Conservation (phyloP, 176 grass and related monocot species). For the Urochloa ruziziensis region DNA sequence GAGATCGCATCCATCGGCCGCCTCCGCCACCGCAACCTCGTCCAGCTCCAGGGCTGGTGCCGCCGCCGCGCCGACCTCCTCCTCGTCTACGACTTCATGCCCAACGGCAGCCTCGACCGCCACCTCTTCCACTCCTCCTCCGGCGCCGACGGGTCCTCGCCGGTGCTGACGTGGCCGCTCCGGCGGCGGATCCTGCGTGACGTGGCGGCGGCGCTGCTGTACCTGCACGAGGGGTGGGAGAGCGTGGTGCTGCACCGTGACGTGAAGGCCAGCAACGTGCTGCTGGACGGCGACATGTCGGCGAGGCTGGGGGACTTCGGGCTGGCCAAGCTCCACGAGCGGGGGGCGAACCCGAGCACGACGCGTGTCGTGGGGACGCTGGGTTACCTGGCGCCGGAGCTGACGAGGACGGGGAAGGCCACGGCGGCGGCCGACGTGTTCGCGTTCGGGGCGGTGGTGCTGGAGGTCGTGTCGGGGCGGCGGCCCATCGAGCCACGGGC, state of each 20-base stretch:
- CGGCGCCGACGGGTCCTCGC: conserved; percentile 22
- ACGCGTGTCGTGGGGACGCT: conserved; percentile 81
- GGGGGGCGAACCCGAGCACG: conserved; percentile 71
- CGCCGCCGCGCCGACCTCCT: conserved; percentile 70
- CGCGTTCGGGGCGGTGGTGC: conserved; percentile 72
- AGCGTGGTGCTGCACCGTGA: conserved; percentile 83
- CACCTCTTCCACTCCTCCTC: too few species aligned
- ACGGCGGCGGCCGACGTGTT: conserved; percentile 67
- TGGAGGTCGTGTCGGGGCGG: conserved; percentile 69
- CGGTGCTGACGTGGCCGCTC: conserved; percentile 48
- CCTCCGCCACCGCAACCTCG: conserved; percentile 81
- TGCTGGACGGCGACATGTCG: conserved; percentile 69
- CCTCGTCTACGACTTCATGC: conserved; percentile 90
- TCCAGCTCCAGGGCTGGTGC: conserved; percentile 90
- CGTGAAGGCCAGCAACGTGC: conserved; percentile 83
- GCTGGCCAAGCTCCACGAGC: conserved; percentile 82
- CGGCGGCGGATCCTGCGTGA: conserved; percentile 52
- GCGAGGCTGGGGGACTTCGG: conserved; percentile 80
- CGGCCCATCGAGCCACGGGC: conserved; percentile 67
- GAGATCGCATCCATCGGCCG: conserved; percentile 82
- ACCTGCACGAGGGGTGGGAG: conserved; percentile 94
- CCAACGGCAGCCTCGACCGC: conserved; percentile 74
- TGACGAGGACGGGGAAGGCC: conserved; percentile 69
- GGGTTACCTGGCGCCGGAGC: conserved; percentile 80
- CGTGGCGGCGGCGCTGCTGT: conserved; percentile 70